phyloP scores from a whole-genome alignment of 805 yeast species.

The Cyberlindnera saturnus region DNA sequence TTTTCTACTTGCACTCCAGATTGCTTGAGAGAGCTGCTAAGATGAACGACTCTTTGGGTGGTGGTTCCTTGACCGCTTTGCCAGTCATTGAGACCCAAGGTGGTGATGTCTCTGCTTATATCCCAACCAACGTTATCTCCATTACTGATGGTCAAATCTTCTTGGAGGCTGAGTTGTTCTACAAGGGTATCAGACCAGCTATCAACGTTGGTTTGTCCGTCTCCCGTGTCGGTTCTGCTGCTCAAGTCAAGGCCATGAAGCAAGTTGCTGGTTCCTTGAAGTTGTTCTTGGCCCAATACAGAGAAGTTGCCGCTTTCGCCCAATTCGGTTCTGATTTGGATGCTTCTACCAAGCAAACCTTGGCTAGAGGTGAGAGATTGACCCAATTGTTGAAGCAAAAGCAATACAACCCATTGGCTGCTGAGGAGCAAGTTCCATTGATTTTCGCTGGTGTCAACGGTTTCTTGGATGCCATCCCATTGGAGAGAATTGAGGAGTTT shows the following conservation, averaged over 20 bases:
- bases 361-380: conserved; percentile 99
- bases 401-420: conserved; percentile 94
- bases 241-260: conserved; percentile 99
- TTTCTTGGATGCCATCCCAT: conserved; percentile 82
- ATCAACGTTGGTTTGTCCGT: conserved; percentile 99
- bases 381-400: conserved; percentile 97
- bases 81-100: conserved; percentile 98
- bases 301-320: conserved; percentile 99
- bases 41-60: conserved; percentile 85
- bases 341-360: conserved; percentile 99
- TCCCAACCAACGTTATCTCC: conserved; percentile 96
- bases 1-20: conserved; percentile 46
- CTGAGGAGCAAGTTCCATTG: conserved; percentile 98
- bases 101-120: conserved; percentile 98
- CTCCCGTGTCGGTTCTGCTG: conserved; percentile 99
- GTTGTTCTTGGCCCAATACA: conserved; percentile 99
- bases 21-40: conserved; percentile 96
- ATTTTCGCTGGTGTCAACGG: conserved; percentile 99
- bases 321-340: conserved; percentile 99
- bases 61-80: conserved; percentile 92
- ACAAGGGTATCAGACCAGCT: conserved; percentile 99
- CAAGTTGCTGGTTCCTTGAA: conserved; percentile 99
- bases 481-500: conserved; percentile 82
- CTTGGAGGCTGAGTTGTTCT: conserved; percentile 99
- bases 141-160: conserved; percentile 97